Base-by-base conservation (phyloP, 2,329 filamentous ascomycete genomes). In the Rhytidhysteron rufulum region DNA sequence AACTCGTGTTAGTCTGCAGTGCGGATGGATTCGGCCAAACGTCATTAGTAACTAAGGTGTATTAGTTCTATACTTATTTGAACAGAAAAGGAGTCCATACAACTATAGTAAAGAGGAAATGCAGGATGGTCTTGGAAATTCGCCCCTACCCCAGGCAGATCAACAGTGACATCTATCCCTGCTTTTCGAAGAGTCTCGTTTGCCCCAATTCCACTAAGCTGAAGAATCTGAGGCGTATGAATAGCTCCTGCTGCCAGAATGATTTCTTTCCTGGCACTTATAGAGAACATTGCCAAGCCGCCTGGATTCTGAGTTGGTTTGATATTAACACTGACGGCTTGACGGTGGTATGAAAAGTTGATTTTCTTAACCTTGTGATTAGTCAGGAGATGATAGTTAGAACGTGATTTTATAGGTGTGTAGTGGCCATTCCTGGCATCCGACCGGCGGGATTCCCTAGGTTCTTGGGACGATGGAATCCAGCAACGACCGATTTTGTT, bases 401-500 rank as follows among this genome's bases (percentile, higher is more conserved):
- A 18, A 8, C 17, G 18, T 4, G 20, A 35, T 35, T 35, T 35
- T 11, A 15, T 13, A 4, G 4, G 33, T 22, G 56, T 45, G 24
- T 54, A 55, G 41, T 57, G 53, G 3, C 50, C 54, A 8, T 37
- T 40, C 20, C 44, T 40, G 15, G 55, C 51, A 17, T 48, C 48
- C 3, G 48, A 53, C 20, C 55, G 43, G 4, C 46, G 51, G 31
- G 49, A 34, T 22, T 32, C 43, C 9, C 35, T 9, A 13, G 49
- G 40, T 18, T 55, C 48, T 27, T 53, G 48, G 16, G 45, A 44
- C 16, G 39, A 45, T 16, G 54, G 47, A n/a, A 49, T 48, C 48
- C 49, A 59, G 37, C 53, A 57, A 5, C 49, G 49, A 19, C 56
- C 56, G 5, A 47, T 41, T 16, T 45, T 45, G n/a, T 44, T 38